A percentile compares a stretch with the other conserved stretches of the same genome.
Evolutionary conservation across 768 basidiomycete species (phyloP).

Genomic region (Coprinopsis sp.): DNA sequence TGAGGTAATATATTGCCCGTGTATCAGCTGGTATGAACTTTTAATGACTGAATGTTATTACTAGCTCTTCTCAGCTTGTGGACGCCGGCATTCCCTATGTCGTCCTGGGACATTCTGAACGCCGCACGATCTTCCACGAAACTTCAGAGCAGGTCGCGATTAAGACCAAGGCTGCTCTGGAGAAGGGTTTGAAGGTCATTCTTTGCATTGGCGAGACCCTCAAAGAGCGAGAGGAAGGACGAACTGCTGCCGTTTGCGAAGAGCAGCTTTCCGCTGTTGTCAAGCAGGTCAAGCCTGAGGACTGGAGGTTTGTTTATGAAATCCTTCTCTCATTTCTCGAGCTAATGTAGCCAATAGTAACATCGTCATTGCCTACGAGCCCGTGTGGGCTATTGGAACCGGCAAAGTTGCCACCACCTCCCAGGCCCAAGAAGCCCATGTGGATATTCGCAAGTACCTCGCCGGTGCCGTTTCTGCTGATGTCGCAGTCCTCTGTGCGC

Average conservation of each 20-base stretch:
- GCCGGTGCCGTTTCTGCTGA: constrained; percentile 54
- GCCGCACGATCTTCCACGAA: constrained; percentile 90
- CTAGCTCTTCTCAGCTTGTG: constrained; percentile 74
- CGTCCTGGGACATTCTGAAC: constrained; percentile 95
- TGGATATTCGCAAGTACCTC: constrained; percentile 75
- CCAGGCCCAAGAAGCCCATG: constrained; percentile 94
- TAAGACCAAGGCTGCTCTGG: constrained; percentile 83
- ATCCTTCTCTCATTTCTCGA: neutral
- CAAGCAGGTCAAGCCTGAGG: constrained; percentile 48
- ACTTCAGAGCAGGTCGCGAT: constrained; percentile 74
- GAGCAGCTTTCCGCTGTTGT: constrained; percentile 77
- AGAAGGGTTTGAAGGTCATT: constrained; percentile 76
- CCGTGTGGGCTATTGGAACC: constrained; percentile 98
- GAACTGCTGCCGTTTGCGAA: constrained; percentile 78
- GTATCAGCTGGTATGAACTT: too few relatives aligned
- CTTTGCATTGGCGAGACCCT: constrained; percentile 97
- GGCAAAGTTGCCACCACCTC: constrained; percentile 88
- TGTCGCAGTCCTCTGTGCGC: constrained; percentile 69
- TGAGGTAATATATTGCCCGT: too few relatives aligned
- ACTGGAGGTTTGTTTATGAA: constrained; percentile 68
- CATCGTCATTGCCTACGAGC: constrained; percentile 94
- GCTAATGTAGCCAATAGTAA: constrained; percentile 44
- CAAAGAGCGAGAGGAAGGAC: constrained; percentile 71
- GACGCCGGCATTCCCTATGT: constrained; percentile 89
- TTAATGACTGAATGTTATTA: neutral